Percentiles rank a stretch among this genome's conserved stretches.
These are phyloP conservation scores for Pseudocercospora cruenta DNA, from an alignment of 2,329 filamentous ascomycete genomes.

Conservation along the genomic window DNA sequence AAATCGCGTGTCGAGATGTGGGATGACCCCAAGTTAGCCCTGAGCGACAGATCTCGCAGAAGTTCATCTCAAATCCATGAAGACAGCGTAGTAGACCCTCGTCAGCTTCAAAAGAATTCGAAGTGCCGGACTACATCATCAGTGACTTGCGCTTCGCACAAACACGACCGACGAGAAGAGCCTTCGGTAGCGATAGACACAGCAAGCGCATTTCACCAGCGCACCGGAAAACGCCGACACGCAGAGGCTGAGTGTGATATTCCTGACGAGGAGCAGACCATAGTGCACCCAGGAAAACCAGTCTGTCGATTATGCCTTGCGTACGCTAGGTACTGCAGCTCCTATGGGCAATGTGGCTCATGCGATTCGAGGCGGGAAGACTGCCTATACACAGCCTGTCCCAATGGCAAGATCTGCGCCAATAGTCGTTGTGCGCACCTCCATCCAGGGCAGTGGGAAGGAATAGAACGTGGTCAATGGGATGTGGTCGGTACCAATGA, in stretches of 20 bases:
- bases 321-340: neutral
- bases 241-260: neutral
- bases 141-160: no score
- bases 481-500: neutral
- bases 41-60: no score
- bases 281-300: neutral
- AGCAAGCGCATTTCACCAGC: neutral
- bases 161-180: no score
- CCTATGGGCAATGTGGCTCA: neutral
- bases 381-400: neutral
- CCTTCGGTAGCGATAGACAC: no score
- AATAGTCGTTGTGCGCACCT: neutral
- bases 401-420: neutral
- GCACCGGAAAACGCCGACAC: neutral
- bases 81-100: no score
- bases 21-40: no score
- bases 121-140: no score
- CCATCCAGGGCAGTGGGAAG: neutral
- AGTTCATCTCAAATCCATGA: no score
- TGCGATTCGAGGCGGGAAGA: neutral
- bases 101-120: no score
- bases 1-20: no score
- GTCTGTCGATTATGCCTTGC: neutral
- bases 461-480: neutral
- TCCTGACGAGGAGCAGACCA: neutral